Evolutionary conservation across 257 asterid species (phyloP).

Genomic region (Solanum acaule): DNA sequence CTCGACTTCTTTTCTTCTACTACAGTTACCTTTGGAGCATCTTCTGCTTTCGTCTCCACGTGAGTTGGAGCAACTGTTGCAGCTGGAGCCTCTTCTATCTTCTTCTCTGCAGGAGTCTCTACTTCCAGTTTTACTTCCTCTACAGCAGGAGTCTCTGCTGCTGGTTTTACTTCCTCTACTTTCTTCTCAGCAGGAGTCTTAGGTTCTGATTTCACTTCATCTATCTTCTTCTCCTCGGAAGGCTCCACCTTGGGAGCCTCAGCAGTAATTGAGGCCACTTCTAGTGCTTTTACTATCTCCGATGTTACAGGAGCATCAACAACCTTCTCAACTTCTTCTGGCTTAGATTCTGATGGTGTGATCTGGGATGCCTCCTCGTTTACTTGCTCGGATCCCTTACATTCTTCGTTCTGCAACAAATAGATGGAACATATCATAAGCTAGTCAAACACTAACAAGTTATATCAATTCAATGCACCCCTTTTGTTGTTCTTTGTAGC

Average conservation of each 20-base stretch:
- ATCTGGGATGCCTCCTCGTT: not conserved
- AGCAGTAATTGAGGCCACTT: not conserved
- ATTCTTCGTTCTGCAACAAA: not conserved
- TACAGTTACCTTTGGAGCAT: not conserved
- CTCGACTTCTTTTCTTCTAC: not conserved
- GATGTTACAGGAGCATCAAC: conserved; percentile 6
- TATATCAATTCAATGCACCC: not conserved
- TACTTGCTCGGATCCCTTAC: not conserved
- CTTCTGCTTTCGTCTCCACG: not conserved
- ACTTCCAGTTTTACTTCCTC: not conserved
- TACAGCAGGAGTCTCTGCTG: not conserved
- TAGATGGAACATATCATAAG: not conserved
- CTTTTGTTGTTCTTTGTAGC: not conserved
- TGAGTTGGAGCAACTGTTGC: not conserved
- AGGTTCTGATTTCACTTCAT: conserved; percentile 1
- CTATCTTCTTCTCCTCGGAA: conserved; percentile 1
- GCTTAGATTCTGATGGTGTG: conserved; percentile 3
- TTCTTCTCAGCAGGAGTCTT: not conserved
- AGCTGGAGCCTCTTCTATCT: not conserved
- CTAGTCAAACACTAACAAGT: not conserved
- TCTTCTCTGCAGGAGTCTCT: not conserved
- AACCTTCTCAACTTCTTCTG: conserved; percentile 3
- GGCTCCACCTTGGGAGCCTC: not conserved
- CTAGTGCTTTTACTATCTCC: not conserved
- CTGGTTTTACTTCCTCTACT: not conserved